Evolutionary conservation across 2,329 filamentous ascomycete species (phyloP).

Genomic region (Lachnellula cervina): DNA sequence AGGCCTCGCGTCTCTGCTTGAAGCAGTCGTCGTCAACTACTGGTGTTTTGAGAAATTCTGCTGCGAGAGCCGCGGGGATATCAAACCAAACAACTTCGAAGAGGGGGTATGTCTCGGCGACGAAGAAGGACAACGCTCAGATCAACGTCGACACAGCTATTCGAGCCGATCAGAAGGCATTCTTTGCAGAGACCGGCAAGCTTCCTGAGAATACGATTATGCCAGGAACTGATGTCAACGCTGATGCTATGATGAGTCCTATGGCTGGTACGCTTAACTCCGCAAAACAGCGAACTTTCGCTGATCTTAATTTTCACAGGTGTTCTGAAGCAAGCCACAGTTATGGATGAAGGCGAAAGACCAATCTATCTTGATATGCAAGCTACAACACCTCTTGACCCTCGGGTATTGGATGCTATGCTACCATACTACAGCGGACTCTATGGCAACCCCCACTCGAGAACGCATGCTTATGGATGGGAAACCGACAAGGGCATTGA

Average conservation of each 20-base stretch:
- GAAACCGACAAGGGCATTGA: constrained; percentile 95
- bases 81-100: constrained; percentile 27
- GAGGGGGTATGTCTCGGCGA: constrained; percentile 78
- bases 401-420: constrained; percentile 93
- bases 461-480: constrained; percentile 98
- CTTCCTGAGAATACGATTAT: constrained; percentile 24
- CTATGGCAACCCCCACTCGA: constrained; percentile 95
- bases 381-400: constrained; percentile 91
- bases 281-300: constrained; percentile 15
- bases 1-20: constrained; percentile 30
- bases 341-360: constrained; percentile 87
- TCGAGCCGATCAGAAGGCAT: constrained; percentile 79
- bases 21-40: constrained; percentile 24
- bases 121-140: constrained; percentile 72
- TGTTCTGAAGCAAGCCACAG: constrained; percentile 83
- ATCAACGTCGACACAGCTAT: constrained; percentile 80
- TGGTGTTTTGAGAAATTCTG: constrained; percentile 23
- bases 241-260: constrained; percentile 70
- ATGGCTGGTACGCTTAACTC: constrained; percentile 53
- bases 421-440: constrained; percentile 88
- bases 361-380: constrained; percentile 99
- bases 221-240: constrained; percentile 23
- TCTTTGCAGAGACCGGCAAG: constrained; percentile 49
- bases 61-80: constrained; percentile 19
- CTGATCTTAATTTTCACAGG: constrained; percentile 38